Evolutionary conservation across 148 eudicot genomes (phyloP), one percentile per base, ranked within the genome.

Genomic region (Simmondsia chinensis): DNA sequence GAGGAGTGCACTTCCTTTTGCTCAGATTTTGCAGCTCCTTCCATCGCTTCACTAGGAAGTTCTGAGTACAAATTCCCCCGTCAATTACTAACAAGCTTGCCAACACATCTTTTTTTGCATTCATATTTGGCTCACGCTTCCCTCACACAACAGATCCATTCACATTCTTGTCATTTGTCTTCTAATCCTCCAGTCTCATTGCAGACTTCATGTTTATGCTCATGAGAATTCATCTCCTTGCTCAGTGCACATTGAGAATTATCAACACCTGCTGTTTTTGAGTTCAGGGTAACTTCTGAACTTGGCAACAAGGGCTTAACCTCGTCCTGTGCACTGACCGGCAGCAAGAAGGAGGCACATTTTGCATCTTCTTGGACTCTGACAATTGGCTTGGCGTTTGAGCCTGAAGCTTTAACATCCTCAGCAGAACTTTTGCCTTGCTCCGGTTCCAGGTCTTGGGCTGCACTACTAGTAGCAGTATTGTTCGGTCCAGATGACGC

Each of bases 331-430:
- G 46, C 37, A 30, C 48, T 14, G 33, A 34, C 52, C 24, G n/a
- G n/a, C n/a, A 26, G 27, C 16, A 32, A 23, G 72, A 18, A 39
- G 14, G 15, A 31, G 37, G 15, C 43, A 39, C 38, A 26, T 17
- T 9, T n/a, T n/a, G n/a, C n/a, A 48, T 39, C 50, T 59, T 63
- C 56, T 10, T 10, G 45, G 30, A 37, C 33, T 11, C 17, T 42
- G 5, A 44, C 31, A 20, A 42, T 41, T 7, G 36, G 26, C 47
- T 42, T 55, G 52, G 56, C 37, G 31, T 51, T 50, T 1, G 72
- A 38, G 20, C 20, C 37, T 19, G 48, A 34, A 61, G 45, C 41
- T 19, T 34, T 51, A 1, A 23, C 16, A 20, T 36, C 31, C 15
- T 44, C 31, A 7, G 41, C 24, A 10, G 39, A 26, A 26, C 26